Conservation (phyloP, 2,329 filamentous ascomycete genomes). For the Alternaria sp. region DNA sequence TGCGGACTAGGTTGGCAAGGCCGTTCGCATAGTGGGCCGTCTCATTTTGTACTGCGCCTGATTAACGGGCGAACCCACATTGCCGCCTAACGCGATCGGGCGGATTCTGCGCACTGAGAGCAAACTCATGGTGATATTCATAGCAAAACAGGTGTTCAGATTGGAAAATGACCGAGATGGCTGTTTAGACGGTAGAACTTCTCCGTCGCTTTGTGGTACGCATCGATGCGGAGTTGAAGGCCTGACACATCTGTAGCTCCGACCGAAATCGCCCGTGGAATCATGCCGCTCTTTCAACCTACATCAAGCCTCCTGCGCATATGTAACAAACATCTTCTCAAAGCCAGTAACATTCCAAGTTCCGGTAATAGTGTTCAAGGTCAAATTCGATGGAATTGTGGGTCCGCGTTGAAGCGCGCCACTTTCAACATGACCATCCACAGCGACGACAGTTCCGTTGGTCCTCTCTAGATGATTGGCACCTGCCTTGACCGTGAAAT, state of each 20-base stretch:
- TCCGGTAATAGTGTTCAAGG: constrained; percentile 40
- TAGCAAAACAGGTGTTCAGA: background rate
- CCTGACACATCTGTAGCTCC: constrained; percentile 2
- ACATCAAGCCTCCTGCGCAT: constrained; percentile 32
- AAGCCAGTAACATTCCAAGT: constrained; percentile 43
- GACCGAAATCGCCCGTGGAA: background rate
- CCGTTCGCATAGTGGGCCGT: constrained; percentile 4
- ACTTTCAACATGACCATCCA: constrained; percentile 59
- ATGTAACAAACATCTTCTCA: constrained; percentile 40
- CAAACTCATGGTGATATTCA: background rate
- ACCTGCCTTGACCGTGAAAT: constrained; percentile 70
- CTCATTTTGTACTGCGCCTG: background rate
- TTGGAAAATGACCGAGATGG: background rate
- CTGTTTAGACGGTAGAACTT: background rate
- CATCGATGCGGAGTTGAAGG: background rate
- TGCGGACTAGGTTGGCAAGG: background rate
- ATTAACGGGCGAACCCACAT: background rate
- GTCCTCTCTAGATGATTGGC: constrained; percentile 64
- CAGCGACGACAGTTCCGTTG: constrained; percentile 45
- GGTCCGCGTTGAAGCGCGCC: constrained; percentile 59
- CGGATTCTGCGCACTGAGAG: background rate
- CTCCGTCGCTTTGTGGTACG: background rate
- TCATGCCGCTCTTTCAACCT: background rate
- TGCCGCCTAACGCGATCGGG: background rate
- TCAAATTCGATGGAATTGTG: constrained; percentile 45